Base-by-base conservation (phyloP, 176 grass and related monocot genomes). In the Bothriochloa decipiens region DNA sequence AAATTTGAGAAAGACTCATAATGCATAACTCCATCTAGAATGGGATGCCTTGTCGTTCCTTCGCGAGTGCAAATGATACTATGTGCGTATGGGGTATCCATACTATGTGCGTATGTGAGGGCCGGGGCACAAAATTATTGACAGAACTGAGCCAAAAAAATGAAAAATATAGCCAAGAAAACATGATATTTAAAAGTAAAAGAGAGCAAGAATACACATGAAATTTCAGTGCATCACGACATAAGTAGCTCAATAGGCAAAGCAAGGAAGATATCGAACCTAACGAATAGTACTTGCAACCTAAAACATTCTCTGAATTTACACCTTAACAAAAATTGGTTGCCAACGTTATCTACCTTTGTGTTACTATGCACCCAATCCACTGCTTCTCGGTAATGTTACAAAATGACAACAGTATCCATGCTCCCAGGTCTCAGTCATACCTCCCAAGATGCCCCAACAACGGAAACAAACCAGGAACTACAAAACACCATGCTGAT, bases 401-500 rank as follows among this genome's bases (percentile, higher is more conserved):
- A 91, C 89, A 87, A 76, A 84, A 84, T 75, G 76, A 71, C 76
- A 76, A 65, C 18, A 68, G 28, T 65, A 49, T 70, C 81, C 76
- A 76, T 76, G 49, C 62, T 64, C 42, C 70, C 15, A 75, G n/a
- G 41, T 25, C 42, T 63, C 46, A 40, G 43, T 70, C 72, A 65
- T 76, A 39, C 78, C 80, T 83, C 70, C 68, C 75, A 83, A 83
- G 87, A 83, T 86, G 61, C 74, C 80, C 79, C 58, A 62, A 62
- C 49, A 80, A 80, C 8, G 18, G 14, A 69, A 79, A 67, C 35
- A 75, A 60, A 63, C 12, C 68, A 83, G 27, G 32, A 81, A 62
- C 72, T 83, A 83, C 81, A 84, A 82, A 91, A 81, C 76, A 75
- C 33, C 39, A 87, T 81, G 74, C 65, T 80, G 13, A 87, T 80